Conservation (phyloP, 768 basidiomycete species). For the Suillus subalutaceus region DNA sequence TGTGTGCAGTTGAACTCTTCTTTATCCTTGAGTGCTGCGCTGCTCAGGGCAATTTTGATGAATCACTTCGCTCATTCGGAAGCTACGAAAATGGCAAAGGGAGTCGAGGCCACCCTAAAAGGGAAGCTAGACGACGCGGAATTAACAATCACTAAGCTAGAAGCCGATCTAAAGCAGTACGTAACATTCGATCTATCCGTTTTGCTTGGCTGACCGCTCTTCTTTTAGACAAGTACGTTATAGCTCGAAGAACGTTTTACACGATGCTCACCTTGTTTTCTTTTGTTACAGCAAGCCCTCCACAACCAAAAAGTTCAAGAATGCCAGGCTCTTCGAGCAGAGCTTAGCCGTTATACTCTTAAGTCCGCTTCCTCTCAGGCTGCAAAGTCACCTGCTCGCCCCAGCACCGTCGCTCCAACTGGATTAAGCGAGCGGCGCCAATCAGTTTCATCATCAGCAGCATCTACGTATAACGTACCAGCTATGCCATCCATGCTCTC, state of each 20-base stretch:
- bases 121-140: conserved; percentile 69
- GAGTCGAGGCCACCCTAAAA: conserved; percentile 61
- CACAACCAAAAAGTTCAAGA: conserved; percentile 74
- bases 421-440: conserved; percentile 32
- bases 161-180: conserved; percentile 73
- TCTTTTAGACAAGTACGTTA: conserved; percentile 60
- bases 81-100: conserved; percentile 67
- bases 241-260: conserved; percentile 14
- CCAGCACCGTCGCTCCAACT: conserved; percentile 30
- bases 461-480: conserved; percentile 36
- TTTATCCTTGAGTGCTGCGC: conserved; percentile 73
- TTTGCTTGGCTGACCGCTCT: conserved; percentile 25
- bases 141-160: conserved; percentile 57
- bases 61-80: conserved; percentile 84
- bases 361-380: conserved; percentile 28
- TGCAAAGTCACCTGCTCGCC: conserved; percentile 27
- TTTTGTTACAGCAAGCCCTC: conserved; percentile 51
- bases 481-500: conserved; percentile 50
- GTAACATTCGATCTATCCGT: conserved; percentile 31
- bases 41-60: conserved; percentile 80
- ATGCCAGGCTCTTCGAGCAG: conserved; percentile 65
- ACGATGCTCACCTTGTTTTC: conserved; percentile 20
- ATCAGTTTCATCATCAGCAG: conserved; percentile 33
- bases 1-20: conserved; percentile 53
- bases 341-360: conserved; percentile 56